Percentiles rank a stretch among this genome's conserved stretches.
phyloP scores from a whole-genome alignment of 2,329 filamentous ascomycete species.

The Xylaria arbuscula region DNA sequence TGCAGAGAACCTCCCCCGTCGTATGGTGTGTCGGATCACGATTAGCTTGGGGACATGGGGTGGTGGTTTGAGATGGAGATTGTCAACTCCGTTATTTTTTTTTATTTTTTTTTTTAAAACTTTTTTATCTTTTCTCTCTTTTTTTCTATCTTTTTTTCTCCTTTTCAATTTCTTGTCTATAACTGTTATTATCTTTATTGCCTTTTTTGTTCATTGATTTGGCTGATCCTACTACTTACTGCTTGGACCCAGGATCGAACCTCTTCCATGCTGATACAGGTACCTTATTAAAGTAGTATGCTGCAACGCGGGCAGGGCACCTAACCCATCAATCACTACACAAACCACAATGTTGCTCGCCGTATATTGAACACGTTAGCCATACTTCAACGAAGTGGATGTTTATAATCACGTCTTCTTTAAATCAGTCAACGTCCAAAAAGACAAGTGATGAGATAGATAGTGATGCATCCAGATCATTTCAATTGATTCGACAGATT shows the following conservation, averaged over 20 bases:
- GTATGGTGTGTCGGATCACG: slow-evolving; percentile 77
- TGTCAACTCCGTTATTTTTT: slow-evolving; percentile 59
- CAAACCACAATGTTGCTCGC: too few relatives aligned
- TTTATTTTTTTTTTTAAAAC: slow-evolving; percentile 50
- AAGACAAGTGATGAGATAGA: not conserved
- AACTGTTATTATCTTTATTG: too few relatives aligned
- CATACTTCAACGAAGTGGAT: not conserved
- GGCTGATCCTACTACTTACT: not conserved
- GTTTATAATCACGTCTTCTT: not conserved
- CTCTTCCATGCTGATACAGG: slow-evolving; percentile 5
- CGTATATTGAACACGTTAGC: too few relatives aligned
- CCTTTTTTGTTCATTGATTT: not conserved
- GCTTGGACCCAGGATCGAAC: slow-evolving; percentile 28
- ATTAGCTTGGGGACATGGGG: slow-evolving; percentile 70
- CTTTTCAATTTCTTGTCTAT: not conserved
- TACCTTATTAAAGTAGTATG: not conserved
- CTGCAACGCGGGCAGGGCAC: too few relatives aligned
- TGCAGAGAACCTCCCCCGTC: slow-evolving; percentile 78
- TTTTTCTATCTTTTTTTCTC: not conserved
- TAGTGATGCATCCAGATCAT: too few relatives aligned
- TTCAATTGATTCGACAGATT: slow-evolving; percentile 7
- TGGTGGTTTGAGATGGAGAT: slow-evolving; percentile 65
- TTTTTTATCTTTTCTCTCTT: slow-evolving; percentile 1
- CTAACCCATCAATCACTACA: too few relatives aligned
- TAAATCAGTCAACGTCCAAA: not conserved